phyloP scores from a whole-genome alignment of 2,329 filamentous ascomycete species.

The Clarireedia monteithiana region DNA sequence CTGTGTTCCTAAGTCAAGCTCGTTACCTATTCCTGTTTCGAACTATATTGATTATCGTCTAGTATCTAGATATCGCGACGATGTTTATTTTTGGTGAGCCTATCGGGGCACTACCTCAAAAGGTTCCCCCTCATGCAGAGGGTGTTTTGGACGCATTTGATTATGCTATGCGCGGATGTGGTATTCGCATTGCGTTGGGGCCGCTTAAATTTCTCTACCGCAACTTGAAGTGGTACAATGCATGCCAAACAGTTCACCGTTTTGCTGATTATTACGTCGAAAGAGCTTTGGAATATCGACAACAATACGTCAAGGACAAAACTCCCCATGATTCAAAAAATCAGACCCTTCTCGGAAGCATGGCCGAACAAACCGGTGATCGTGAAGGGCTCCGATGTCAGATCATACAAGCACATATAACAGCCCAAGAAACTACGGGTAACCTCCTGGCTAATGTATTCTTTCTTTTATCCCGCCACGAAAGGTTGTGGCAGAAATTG shows the following conservation, averaged over 20 bases:
- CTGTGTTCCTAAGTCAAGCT: not conserved
- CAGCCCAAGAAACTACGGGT: constrained; percentile 35
- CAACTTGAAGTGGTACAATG: not conserved
- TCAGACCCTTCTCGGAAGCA: not conserved
- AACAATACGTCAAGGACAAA: not conserved
- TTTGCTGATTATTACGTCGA: not conserved
- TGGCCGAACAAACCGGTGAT: constrained; percentile 30
- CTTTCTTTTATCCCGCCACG: not conserved
- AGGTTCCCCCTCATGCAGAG: not conserved
- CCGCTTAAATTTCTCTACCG: not conserved
- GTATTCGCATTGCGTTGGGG: not conserved
- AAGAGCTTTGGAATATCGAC: not conserved
- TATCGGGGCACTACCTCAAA: constrained; percentile 30
- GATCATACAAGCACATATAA: constrained; percentile 28
- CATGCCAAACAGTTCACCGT: not conserved
- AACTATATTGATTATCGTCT: not conserved
- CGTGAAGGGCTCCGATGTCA: constrained; percentile 30
- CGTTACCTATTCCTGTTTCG: no score
- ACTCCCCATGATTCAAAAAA: not conserved
- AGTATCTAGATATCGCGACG: not conserved
- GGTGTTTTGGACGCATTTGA: not conserved
- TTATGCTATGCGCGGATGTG: not conserved
- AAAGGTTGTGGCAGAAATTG: not conserved
- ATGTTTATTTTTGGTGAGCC: constrained; percentile 45
- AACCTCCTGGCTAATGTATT: constrained; percentile 24